A percentile compares a stretch with the other conserved stretches of the same genome.
phyloP scores from a whole-genome alignment of 2,329 filamentous ascomycete species.

The Didymella arachidicola region DNA sequence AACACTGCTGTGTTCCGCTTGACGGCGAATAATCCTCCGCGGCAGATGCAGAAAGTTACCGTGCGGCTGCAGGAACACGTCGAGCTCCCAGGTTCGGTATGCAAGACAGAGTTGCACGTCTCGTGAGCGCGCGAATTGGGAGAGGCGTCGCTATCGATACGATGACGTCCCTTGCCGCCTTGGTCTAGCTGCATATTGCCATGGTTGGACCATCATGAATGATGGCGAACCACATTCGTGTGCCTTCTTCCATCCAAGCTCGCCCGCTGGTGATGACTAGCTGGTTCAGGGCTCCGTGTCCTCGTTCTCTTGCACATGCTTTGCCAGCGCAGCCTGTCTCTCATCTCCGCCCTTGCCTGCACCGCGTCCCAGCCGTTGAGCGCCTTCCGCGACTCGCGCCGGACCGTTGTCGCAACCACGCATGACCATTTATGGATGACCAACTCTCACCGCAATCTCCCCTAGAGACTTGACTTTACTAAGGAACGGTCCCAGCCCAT shows the following conservation, averaged over 20 bases:
- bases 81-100: slow-evolving; percentile 9
- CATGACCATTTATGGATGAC: slow-evolving; percentile 32
- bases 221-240: slow-evolving; percentile 23
- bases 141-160: slow-evolving; percentile 25
- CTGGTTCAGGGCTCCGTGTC: slow-evolving; percentile 4
- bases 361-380: slow-evolving; percentile 21
- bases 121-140: slow-evolving; percentile 16
- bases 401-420: slow-evolving; percentile 16
- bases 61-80: slow-evolving; percentile 22
- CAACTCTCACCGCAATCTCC: slow-evolving; percentile 19
- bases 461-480: slow-evolving; percentile 23
- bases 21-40: slow-evolving; percentile 2
- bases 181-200: slow-evolving; percentile 17
- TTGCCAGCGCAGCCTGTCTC: slow-evolving; percentile 4
- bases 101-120: slow-evolving; percentile 14
- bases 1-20: slow-evolving; percentile 1
- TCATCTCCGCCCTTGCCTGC: slow-evolving; percentile 8
- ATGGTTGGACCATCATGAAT: slow-evolving; percentile 10
- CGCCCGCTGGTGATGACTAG: slow-evolving; percentile 8
- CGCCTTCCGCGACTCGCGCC: slow-evolving; percentile 33
- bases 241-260: slow-evolving; percentile 11
- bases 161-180: slow-evolving; percentile 26
- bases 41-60: slow-evolving; percentile 6
- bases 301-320: slow-evolving; percentile 16
- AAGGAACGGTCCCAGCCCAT: slow-evolving; percentile 6